Evolutionary conservation across 2,329 filamentous ascomycete species (phyloP).

Genomic region (Ceratocystis alfenasii): DNA sequence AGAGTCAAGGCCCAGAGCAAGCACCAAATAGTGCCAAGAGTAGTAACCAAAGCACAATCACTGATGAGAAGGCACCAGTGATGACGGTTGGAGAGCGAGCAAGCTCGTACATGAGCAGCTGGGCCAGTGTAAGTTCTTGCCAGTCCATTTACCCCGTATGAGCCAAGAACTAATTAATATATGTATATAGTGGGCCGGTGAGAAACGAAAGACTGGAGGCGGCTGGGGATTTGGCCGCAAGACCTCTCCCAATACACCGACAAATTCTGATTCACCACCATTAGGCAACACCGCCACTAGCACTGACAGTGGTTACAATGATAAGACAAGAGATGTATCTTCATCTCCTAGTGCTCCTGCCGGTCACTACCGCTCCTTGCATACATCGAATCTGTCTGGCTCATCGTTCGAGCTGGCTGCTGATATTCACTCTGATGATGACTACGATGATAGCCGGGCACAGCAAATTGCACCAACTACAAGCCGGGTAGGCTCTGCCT

Average conservation of each 20-base stretch:
- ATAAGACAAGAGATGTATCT: neutral
- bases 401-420: conserved; percentile 19
- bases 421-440: conserved; percentile 21
- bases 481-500: neutral
- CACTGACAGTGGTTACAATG: conserved; percentile 19
- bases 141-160: neutral
- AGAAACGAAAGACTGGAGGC: conserved; percentile 53
- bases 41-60: conserved; percentile 16
- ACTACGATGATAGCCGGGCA: neutral
- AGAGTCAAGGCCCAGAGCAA: neutral
- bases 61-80: conserved; percentile 1
- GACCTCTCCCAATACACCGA: conserved; percentile 26
- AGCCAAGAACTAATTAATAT: neutral
- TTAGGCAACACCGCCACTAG: conserved; percentile 25
- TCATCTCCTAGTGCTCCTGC: conserved; percentile 18
- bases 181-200: conserved; percentile 46
- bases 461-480: neutral
- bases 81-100: conserved; percentile 33
- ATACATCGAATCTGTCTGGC: conserved; percentile 18
- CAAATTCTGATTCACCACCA: conserved; percentile 28
- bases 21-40: conserved; percentile 13
- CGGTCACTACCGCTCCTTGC: conserved; percentile 16
- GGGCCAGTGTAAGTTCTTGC: conserved; percentile 37
- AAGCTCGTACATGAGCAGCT: conserved; percentile 54
- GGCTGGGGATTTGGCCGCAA: conserved; percentile 36